Evolutionary conservation across 768 basidiomycete genomes (phyloP).

Genomic region (Pleurotus sapidus): DNA sequence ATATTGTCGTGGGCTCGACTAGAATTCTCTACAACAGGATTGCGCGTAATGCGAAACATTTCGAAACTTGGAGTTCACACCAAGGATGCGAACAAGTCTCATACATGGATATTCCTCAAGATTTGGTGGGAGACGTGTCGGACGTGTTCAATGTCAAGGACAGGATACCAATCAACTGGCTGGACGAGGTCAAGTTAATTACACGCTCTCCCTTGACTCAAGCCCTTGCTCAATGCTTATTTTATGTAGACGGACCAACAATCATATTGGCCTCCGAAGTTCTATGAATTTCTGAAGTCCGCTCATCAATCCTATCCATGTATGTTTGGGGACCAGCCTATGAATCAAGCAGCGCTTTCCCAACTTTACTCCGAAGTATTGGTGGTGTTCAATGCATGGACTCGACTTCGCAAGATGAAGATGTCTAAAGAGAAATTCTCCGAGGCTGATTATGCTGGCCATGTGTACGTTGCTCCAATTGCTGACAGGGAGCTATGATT

Average conservation of each 20-base stretch:
- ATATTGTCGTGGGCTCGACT: neutral
- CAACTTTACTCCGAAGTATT: constrained; percentile 34
- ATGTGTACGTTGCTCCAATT: constrained; percentile 37
- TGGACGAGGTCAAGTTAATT: constrained; percentile 29
- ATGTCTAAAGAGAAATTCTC: constrained; percentile 43
- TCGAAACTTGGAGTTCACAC: constrained; percentile 49
- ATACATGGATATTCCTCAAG: constrained; percentile 39
- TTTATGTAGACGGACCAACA: no score
- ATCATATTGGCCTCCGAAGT: neutral
- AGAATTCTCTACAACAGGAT: constrained; percentile 29
- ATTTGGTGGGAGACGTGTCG: constrained; percentile 30
- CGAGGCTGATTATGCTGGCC: constrained; percentile 54
- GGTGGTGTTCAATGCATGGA: constrained; percentile 43
- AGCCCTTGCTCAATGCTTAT: no score
- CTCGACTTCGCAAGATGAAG: constrained; percentile 39
- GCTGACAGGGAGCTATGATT: neutral
- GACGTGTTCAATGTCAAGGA: constrained; percentile 34
- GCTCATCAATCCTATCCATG: constrained; percentile 27
- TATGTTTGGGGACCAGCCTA: constrained; percentile 33
- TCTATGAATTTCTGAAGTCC: constrained; percentile 25
- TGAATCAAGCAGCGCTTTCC: constrained; percentile 9
- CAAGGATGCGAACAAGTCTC: constrained; percentile 50
- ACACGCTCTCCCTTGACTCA: neutral
- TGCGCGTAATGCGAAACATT: constrained; percentile 42
- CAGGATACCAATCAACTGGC: constrained; percentile 38